These are phyloP conservation scores for Russula ochroleuca DNA, from an alignment of 768 basidiomycete genomes.

Conservation along the genomic window DNA sequence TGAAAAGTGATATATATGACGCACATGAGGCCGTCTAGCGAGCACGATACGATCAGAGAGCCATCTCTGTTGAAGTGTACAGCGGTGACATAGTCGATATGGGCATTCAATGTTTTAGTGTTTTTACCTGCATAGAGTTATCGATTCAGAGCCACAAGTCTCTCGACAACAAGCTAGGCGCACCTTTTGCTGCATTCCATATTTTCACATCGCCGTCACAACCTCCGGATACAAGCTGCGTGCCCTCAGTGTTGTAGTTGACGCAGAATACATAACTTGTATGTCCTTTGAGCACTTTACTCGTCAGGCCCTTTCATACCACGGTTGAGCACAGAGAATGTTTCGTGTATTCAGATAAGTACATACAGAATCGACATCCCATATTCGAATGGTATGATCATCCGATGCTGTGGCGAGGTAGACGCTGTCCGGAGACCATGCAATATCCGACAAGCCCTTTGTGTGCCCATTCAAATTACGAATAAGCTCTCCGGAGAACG, in stretches of 20 bases:
- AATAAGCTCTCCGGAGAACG: conserved; percentile 71
- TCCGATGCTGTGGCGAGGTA: conserved; percentile 90
- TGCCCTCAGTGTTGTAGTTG: conserved; percentile 84
- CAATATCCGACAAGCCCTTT: conserved; percentile 81
- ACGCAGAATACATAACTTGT: conserved; percentile 87
- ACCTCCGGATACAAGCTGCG: conserved; percentile 85
- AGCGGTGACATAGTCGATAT: conserved; percentile 91
- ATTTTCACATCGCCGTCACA: conserved; percentile 91
- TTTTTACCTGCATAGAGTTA: conserved; percentile 56
- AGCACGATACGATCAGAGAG: conserved; percentile 84
- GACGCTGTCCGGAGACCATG: conserved; percentile 81
- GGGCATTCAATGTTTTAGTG: conserved; percentile 83
- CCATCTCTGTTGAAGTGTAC: conserved; percentile 94
- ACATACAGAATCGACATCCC: conserved; percentile 78
- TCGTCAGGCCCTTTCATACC: conserved; percentile 54
- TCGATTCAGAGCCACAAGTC: not conserved
- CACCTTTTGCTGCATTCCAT: conserved; percentile 86
- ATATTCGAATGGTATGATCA: conserved; percentile 84
- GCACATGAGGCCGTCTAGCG: conserved; percentile 91
- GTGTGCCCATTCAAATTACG: conserved; percentile 72
- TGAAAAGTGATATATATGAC: conserved; percentile 31
- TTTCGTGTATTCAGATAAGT: not conserved
- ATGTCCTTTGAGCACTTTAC: conserved; percentile 74
- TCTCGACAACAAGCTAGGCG: conserved; percentile 17
- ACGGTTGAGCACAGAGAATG: not conserved